These are phyloP conservation scores for Solanum dulcamara DNA, from an alignment of 257 asterid genomes.

Conservation along the genomic window DNA sequence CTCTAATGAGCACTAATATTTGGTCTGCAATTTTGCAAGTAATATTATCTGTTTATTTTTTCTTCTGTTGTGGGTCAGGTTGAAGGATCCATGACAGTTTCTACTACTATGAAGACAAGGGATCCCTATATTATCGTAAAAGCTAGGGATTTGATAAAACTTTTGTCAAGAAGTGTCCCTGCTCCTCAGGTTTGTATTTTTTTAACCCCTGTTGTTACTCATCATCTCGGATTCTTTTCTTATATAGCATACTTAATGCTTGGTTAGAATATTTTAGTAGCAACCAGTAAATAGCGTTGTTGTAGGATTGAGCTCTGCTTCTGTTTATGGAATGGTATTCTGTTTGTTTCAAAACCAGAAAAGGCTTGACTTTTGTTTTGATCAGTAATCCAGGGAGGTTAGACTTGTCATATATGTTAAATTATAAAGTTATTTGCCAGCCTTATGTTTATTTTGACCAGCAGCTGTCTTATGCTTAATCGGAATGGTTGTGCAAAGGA, in stretches of 20 bases:
- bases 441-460: background rate
- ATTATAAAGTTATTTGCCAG: background rate
- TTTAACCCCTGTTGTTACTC: background rate
- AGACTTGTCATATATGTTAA: background rate
- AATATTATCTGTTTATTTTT: background rate
- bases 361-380: background rate
- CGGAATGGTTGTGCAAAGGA: background rate
- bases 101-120: slow-evolving; percentile 75
- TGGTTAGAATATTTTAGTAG: background rate
- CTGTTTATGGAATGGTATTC: background rate
- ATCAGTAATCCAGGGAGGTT: background rate
- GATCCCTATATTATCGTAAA: slow-evolving; percentile 78
- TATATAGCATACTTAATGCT: background rate
- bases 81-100: slow-evolving; percentile 87
- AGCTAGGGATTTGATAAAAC: slow-evolving; percentile 90
- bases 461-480: background rate
- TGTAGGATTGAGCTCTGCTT: background rate
- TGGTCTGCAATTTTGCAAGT: background rate
- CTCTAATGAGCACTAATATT: background rate
- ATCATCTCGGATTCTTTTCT: background rate
- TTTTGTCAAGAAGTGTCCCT: slow-evolving; percentile 91
- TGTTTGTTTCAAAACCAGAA: background rate
- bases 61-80: slow-evolving; percentile 32
- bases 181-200: slow-evolving; percentile 64
- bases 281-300: background rate